Evolutionary conservation across 306 rosid species (phyloP), one percentile per base, ranked within the genome.

Genomic region (Vigna nakashimae): DNA sequence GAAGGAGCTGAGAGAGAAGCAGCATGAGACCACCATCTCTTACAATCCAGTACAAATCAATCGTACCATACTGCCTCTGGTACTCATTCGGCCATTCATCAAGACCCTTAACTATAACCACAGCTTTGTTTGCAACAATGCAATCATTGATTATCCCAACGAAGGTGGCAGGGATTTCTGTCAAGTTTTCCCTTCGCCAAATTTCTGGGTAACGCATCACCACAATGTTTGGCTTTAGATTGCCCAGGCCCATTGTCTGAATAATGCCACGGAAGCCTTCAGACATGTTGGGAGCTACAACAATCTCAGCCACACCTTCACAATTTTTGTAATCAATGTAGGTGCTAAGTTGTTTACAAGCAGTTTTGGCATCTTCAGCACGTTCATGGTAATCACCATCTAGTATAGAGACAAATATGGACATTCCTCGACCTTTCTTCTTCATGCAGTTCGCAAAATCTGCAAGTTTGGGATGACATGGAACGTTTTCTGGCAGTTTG

Each of bases 341-440:
- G 71, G 99, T 84, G 66, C 83, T 88, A 22, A 96, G 97, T 89
- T 96, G 99, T 83, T 89, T 96, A 82, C 97, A 91, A 71, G 99
- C 97, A 70, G 86, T 34, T 84, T 96, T 96, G 16, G 98, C 92
- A 77, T 96, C 99, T 85, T 96, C 99, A 22, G 94, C 99, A 62
- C 92, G 79, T 78, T 96, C 99, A 75, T 89, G 93, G 83, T 96
- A 96, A 85, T 96, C 97, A 53, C 99, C 99, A 46, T 96, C 99
- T 22, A 96, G 76, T 77, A 96, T 96, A 81, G 98, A 91, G 73
- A 96, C 86, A 86, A 96, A 96, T 56, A 96, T 84, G 62, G 99
- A 92, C 99, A 96, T 91, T 88, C 99, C 99, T 67, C 99, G 86
- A 69, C 99, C 99, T 81, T 92, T 96, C 90, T 96, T 96, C 90